Percentiles rank a stretch among this genome's conserved stretches.
These are phyloP conservation scores for Myxozyma neotropica DNA, from an alignment of 805 yeast species.

Conservation along the genomic window DNA sequence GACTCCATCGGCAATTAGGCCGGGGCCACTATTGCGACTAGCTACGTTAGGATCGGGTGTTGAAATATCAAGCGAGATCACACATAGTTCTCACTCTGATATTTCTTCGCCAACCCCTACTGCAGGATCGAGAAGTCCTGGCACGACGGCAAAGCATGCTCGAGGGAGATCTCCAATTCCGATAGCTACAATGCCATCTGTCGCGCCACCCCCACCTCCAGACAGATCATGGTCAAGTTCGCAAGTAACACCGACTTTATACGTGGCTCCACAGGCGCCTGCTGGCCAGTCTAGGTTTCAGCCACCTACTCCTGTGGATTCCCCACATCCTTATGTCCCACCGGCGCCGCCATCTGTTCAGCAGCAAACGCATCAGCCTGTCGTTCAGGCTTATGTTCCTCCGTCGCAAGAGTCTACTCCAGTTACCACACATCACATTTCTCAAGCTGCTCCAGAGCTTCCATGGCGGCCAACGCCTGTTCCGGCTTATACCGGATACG, in stretches of 20 bases:
- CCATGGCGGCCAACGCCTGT: constrained; percentile 5
- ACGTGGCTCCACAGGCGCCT: constrained; percentile 3
- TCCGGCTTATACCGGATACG: background rate
- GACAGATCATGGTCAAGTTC: constrained; percentile 3
- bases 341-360: background rate
- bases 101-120: background rate
- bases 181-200: background rate
- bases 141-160: background rate
- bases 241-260: background rate
- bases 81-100: too few species aligned
- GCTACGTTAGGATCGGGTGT: too few species aligned
- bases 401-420: background rate
- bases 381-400: background rate
- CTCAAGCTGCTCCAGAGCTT: background rate
- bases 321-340: background rate
- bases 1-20: too few species aligned
- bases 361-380: background rate
- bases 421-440: too few species aligned
- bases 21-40: too few species aligned
- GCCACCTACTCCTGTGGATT: background rate
- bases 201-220: background rate
- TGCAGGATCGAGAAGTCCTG: background rate
- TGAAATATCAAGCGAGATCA: too few species aligned
- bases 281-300: background rate
- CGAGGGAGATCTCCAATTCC: background rate